These are phyloP conservation scores for Aspergillus pseudoviridinutans DNA, from an alignment of 2,329 filamentous ascomycete genomes.

Conservation along the genomic window DNA sequence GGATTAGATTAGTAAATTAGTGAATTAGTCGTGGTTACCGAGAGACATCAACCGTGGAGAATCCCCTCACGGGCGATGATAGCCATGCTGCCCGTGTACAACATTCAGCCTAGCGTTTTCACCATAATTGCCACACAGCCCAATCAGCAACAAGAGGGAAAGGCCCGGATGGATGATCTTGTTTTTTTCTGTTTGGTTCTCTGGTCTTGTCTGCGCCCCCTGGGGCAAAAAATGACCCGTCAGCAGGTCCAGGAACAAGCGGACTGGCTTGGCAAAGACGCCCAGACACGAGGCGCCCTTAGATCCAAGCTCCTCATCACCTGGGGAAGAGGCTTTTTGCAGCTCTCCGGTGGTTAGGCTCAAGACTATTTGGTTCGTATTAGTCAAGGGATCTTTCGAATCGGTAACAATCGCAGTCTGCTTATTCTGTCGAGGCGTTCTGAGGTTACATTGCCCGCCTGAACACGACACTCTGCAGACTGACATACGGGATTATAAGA, in stretches of 20 bases:
- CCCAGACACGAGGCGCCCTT: neutral
- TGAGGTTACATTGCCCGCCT: neutral
- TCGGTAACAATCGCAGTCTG: neutral
- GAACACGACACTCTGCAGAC: neutral
- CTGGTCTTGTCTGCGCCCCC: neutral
- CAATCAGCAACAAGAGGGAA: neutral
- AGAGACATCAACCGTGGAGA: neutral
- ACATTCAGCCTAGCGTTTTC: neutral
- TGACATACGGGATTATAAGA: neutral
- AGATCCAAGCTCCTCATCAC: neutral
- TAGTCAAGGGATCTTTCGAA: conserved; percentile 1
- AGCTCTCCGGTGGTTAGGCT: neutral
- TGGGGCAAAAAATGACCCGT: neutral
- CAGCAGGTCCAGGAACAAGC: neutral
- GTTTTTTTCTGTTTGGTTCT: neutral
- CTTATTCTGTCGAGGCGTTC: neutral
- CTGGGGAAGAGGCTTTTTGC: neutral
- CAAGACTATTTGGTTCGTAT: neutral
- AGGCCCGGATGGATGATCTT: neutral
- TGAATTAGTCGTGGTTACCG: no score
- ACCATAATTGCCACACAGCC: neutral
- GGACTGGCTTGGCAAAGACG: conserved; percentile 1
- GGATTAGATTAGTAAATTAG: no score
- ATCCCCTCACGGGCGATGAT: neutral
- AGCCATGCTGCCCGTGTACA: neutral